phyloP scores from a whole-genome alignment of 768 basidiomycete species.

The Ephemerocybe angulata region DNA sequence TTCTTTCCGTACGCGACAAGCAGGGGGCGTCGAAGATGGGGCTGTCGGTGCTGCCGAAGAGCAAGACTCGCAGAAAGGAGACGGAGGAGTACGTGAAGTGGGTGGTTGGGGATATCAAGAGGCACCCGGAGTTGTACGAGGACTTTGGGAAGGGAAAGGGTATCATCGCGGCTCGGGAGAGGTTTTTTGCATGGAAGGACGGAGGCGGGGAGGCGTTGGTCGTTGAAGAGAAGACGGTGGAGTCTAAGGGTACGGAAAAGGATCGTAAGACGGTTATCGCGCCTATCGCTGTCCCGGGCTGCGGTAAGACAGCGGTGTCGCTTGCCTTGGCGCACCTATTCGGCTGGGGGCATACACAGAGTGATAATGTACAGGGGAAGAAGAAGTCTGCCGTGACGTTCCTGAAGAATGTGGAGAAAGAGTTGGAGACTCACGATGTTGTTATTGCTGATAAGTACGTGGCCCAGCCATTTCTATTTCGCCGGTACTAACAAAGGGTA shows the following conservation, averaged over 20 bases:
- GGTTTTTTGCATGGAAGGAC: constrained; percentile 68
- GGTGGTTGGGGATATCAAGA: constrained; percentile 73
- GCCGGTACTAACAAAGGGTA: not conserved
- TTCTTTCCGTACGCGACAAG: constrained; percentile 46
- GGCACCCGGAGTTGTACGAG: constrained; percentile 55
- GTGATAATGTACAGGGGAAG: constrained; percentile 82
- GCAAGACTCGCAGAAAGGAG: constrained; percentile 73
- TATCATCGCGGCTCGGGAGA: constrained; percentile 78
- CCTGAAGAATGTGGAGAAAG: constrained; percentile 62
- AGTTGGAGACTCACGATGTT: constrained; percentile 61
- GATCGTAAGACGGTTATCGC: constrained; percentile 80
- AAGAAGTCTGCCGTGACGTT: constrained; percentile 75
- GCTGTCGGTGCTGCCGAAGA: constrained; percentile 47
- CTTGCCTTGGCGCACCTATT: constrained; percentile 79
- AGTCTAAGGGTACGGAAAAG: constrained; percentile 29
- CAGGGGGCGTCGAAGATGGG: constrained; percentile 22
- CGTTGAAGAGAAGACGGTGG: constrained; percentile 27
- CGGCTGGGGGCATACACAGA: constrained; percentile 87
- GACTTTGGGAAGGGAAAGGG: constrained; percentile 70
- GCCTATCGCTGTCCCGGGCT: constrained; percentile 89
- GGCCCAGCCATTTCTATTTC: not conserved
- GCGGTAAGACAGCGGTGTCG: constrained; percentile 86
- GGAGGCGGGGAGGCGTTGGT: constrained; percentile 43
- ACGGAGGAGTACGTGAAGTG: constrained; percentile 78
- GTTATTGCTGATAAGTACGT: constrained; percentile 91